phyloP scores from a whole-genome alignment of 1,284 basidiomycete species.

The Stygiomarasmius scandens region DNA sequence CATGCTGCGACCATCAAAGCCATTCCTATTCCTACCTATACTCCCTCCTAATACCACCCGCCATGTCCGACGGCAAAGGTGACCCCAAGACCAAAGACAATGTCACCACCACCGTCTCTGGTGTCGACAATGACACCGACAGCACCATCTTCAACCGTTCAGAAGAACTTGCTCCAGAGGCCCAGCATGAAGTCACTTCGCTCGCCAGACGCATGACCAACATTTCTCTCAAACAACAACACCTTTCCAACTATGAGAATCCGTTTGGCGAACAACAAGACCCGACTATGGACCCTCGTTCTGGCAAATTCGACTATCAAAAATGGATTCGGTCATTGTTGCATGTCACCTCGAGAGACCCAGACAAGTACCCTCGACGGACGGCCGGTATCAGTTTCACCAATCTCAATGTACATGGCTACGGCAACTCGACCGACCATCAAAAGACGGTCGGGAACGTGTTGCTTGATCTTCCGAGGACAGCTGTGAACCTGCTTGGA shows the following conservation, averaged over 20 bases:
- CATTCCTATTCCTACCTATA: no score
- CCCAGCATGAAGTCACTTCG: slow-evolving; percentile 7
- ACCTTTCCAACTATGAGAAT: slow-evolving; percentile 1
- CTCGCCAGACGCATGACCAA: slow-evolving; percentile 14
- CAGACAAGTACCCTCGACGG: slow-evolving; percentile 31
- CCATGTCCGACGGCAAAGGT: not conserved
- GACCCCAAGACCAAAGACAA: not conserved
- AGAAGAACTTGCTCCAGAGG: not conserved
- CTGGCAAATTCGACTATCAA: slow-evolving; percentile 38
- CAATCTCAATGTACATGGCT: slow-evolving; percentile 47
- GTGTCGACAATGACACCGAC: not conserved
- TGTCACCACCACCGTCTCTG: not conserved
- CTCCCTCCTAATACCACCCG: not conserved
- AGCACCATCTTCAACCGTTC: not conserved
- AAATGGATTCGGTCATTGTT: slow-evolving; percentile 39
- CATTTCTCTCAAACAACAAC: not conserved
- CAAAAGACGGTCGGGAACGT: slow-evolving; percentile 49
- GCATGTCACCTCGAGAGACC: slow-evolving; percentile 27
- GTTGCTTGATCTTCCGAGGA: slow-evolving; percentile 32
- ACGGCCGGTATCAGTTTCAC: slow-evolving; percentile 44
- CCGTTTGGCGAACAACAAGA: slow-evolving; percentile 22
- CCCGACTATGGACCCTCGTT: slow-evolving; percentile 41
- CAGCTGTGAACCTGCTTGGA: slow-evolving; percentile 33
- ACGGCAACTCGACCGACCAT: slow-evolving; percentile 44
- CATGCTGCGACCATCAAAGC: no score